These are phyloP conservation scores for Calamus simplicifolius DNA, from an alignment of 176 grass and related monocot species.

Conservation along the genomic window DNA sequence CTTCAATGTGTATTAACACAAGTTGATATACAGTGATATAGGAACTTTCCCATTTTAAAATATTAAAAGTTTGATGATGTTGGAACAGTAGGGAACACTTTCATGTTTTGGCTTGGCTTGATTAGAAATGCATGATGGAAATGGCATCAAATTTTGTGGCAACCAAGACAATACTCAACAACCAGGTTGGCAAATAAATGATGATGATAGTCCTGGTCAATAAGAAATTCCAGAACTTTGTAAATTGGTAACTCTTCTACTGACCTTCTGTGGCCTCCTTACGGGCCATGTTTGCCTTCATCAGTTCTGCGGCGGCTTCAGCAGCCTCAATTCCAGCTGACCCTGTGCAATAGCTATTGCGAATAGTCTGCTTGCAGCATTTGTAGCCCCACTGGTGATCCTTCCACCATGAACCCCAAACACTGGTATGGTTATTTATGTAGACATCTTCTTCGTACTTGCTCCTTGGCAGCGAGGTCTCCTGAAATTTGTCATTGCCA, in stretches of 20 bases:
- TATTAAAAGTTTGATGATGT: too few relatives aligned
- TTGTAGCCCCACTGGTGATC: conserved; percentile 98
- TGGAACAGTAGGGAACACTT: too few relatives aligned
- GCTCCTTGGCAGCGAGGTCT: conserved; percentile 74
- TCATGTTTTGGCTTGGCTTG: too few relatives aligned
- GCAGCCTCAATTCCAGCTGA: conserved; percentile 91
- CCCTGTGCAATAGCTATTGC: conserved; percentile 90
- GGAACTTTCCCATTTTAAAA: too few relatives aligned
- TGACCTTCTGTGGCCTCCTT: conserved; percentile 83
- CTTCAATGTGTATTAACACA: too few relatives aligned
- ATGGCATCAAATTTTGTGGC: too few relatives aligned
- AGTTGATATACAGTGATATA: too few relatives aligned
- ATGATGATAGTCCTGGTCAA: too few relatives aligned
- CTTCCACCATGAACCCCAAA: conserved; percentile 99
- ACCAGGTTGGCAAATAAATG: too few relatives aligned
- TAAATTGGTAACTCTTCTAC: not conserved
- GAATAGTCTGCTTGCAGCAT: conserved; percentile 73
- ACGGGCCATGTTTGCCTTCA: conserved; percentile 82
- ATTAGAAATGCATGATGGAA: too few relatives aligned
- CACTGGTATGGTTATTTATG: conserved; percentile 82
- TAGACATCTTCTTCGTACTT: conserved; percentile 91
- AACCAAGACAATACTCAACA: too few relatives aligned
- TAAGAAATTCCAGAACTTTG: not conserved
- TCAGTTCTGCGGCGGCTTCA: conserved; percentile 76
- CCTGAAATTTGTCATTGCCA: conserved; percentile 24